phyloP scores from a whole-genome alignment of 306 rosid species.

The Malus domestica region DNA sequence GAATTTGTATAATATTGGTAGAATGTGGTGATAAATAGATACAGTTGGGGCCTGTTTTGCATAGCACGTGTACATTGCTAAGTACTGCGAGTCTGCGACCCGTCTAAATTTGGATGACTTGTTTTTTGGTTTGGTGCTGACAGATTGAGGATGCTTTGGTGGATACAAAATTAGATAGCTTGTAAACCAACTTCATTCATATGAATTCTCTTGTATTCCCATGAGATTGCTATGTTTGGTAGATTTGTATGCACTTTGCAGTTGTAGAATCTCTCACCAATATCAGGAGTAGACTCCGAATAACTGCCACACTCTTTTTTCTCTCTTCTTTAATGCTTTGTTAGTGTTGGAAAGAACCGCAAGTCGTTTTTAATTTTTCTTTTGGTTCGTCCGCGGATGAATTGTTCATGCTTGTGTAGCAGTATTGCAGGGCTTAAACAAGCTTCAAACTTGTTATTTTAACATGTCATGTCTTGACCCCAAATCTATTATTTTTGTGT shows the following conservation, averaged over 20 bases:
- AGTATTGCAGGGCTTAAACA: background rate
- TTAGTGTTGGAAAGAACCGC: too few species aligned
- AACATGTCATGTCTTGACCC: too few species aligned
- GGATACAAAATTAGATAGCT: slow-evolving; percentile 30
- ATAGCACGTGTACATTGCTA: slow-evolving; percentile 71
- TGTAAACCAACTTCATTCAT: slow-evolving; percentile 40
- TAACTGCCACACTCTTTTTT: background rate
- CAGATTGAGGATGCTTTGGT: slow-evolving; percentile 62
- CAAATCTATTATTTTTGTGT: too few species aligned
- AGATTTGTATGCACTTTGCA: background rate
- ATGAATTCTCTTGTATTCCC: background rate
- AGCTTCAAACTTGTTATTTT: too few species aligned
- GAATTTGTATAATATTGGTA: slow-evolving; percentile 59
- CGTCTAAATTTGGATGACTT: slow-evolving; percentile 30
- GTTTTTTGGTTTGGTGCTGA: slow-evolving; percentile 39
- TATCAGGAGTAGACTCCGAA: background rate
- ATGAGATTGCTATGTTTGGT: background rate
- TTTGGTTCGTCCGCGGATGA: background rate
- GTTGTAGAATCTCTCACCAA: background rate
- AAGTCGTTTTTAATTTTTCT: too few species aligned
- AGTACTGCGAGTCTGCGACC: slow-evolving; percentile 45
- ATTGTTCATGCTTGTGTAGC: background rate
- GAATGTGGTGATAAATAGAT: slow-evolving; percentile 41
- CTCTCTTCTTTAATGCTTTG: too few species aligned
- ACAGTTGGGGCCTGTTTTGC: slow-evolving; percentile 1